phyloP scores from a whole-genome alignment of 2,329 filamentous ascomycete species.

The Verticillium isaacii region DNA sequence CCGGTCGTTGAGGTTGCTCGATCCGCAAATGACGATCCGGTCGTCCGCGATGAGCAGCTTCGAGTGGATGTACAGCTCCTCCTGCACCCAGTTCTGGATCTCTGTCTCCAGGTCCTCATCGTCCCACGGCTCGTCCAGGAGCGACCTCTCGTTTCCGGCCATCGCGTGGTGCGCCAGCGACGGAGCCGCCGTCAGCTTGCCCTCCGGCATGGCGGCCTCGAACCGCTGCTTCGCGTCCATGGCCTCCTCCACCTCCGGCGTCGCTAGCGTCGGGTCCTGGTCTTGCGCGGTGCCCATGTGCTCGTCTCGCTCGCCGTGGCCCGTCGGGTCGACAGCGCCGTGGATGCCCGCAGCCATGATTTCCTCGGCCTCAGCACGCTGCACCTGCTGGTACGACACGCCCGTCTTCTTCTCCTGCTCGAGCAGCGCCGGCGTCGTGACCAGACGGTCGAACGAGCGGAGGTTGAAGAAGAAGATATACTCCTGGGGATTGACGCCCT shows the following conservation, averaged over 20 bases:
- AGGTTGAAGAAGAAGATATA: slow-evolving; percentile 95
- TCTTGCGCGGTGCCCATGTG: slow-evolving; percentile 41
- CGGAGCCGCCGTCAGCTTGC: slow-evolving; percentile 29
- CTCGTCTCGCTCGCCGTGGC: slow-evolving; percentile 35
- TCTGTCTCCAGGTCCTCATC: slow-evolving; percentile 67
- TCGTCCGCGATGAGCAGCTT: slow-evolving; percentile 91
- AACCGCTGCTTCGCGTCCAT: slow-evolving; percentile 47
- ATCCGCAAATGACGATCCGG: slow-evolving; percentile 76
- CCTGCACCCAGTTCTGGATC: slow-evolving; percentile 85
- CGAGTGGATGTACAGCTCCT: slow-evolving; percentile 92
- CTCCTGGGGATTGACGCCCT: slow-evolving; percentile 71
- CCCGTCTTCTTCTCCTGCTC: slow-evolving; percentile 77
- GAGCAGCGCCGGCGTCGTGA: slow-evolving; percentile 69
- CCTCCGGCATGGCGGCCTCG: slow-evolving; percentile 39
- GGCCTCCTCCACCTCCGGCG: slow-evolving; percentile 29
- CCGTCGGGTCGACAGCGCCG: slow-evolving; percentile 36
- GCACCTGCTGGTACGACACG: slow-evolving; percentile 79
- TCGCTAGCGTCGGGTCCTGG: slow-evolving; percentile 17
- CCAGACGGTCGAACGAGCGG: slow-evolving; percentile 86
- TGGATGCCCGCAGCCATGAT: slow-evolving; percentile 75
- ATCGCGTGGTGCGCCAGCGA: slow-evolving; percentile 76
- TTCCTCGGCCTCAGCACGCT: slow-evolving; percentile 83
- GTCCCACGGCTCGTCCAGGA: slow-evolving; percentile 70
- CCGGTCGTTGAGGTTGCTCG: slow-evolving; percentile 88
- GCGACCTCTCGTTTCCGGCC: slow-evolving; percentile 54